Evolutionary conservation across 768 basidiomycete genomes (phyloP).

Genomic region (Candolleomyces aberdarensis): DNA sequence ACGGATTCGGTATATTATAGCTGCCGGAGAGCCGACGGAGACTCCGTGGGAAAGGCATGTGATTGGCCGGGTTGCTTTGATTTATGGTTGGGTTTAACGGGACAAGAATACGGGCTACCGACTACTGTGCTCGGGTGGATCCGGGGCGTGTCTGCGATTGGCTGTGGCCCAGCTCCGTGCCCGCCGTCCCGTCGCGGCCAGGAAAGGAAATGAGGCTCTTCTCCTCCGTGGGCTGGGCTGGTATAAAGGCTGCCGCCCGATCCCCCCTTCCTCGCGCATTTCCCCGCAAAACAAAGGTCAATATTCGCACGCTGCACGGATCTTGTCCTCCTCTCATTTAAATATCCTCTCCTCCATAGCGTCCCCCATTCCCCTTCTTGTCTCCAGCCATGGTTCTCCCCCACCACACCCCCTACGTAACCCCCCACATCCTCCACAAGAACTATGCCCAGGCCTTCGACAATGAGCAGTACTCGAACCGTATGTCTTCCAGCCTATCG

Average conservation of each 20-base stretch:
- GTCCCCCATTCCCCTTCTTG: constrained; percentile 9
- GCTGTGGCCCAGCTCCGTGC: too few species aligned
- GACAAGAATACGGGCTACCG: constrained; percentile 1
- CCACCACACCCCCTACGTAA: constrained; percentile 80
- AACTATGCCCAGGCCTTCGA: constrained; percentile 77
- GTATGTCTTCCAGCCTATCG: constrained; percentile 38
- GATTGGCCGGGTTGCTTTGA: not conserved
- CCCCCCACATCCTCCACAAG: constrained; percentile 87
- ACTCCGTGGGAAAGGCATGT: constrained; percentile 9
- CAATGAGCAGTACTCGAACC: constrained; percentile 53
- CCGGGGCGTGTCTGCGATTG: not conserved
- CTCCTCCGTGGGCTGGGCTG: not conserved
- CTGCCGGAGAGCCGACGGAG: not conserved
- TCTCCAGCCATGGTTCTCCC: constrained; percentile 57
- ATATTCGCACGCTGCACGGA: constrained; percentile 16
- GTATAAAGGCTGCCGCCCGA: not conserved
- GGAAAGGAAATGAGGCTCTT: not conserved
- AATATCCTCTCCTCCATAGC: constrained; percentile 15
- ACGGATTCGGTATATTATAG: not conserved
- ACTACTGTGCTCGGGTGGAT: not conserved
- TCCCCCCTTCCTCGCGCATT: constrained; percentile 5
- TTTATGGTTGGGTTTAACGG: not conserved
- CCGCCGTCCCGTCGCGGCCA: too few species aligned
- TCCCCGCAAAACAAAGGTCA: constrained; percentile 12
- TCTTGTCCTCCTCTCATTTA: constrained; percentile 10